Evolutionary conservation across 2,329 filamentous ascomycete genomes (phyloP).

Genomic region (Claviceps maximensis): DNA sequence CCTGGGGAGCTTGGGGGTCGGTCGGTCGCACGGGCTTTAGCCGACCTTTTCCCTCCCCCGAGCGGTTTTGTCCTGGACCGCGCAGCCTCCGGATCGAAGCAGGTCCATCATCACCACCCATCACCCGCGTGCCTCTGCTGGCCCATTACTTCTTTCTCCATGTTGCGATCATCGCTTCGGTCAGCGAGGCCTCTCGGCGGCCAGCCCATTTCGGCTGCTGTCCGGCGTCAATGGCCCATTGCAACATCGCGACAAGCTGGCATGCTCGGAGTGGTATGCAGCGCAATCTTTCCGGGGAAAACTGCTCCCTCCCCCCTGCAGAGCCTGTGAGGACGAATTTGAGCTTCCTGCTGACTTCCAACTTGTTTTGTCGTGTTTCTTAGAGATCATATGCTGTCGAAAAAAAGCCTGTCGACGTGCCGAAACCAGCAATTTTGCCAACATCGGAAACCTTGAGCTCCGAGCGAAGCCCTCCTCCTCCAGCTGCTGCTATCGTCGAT

Average conservation of each 20-base stretch:
- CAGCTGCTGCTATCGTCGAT: constrained; percentile 19
- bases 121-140: constrained; percentile 20
- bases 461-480: constrained; percentile 28
- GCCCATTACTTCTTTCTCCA: constrained; percentile 42
- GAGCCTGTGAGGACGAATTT: neutral
- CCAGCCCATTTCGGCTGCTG: constrained; percentile 38
- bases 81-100: constrained; percentile 12
- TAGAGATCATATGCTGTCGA: constrained; percentile 46
- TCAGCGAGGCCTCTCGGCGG: constrained; percentile 47
- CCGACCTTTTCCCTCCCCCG: constrained; percentile 30
- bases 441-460: constrained; percentile 38
- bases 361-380: neutral
- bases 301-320: no score
- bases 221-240: constrained; percentile 45
- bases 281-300: neutral
- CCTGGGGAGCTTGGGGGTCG: neutral
- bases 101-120: constrained; percentile 16
- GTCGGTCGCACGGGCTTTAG: constrained; percentile 20
- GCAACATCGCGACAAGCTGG: constrained; percentile 21
- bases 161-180: constrained; percentile 58
- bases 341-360: neutral
- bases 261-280: constrained; percentile 19
- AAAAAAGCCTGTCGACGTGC: constrained; percentile 35
- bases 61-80: constrained; percentile 27
- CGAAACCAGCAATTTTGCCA: constrained; percentile 39